Evolutionary conservation across 2,329 filamentous ascomycete species (phyloP).

Genomic region (Fusarium fujikuroi): DNA sequence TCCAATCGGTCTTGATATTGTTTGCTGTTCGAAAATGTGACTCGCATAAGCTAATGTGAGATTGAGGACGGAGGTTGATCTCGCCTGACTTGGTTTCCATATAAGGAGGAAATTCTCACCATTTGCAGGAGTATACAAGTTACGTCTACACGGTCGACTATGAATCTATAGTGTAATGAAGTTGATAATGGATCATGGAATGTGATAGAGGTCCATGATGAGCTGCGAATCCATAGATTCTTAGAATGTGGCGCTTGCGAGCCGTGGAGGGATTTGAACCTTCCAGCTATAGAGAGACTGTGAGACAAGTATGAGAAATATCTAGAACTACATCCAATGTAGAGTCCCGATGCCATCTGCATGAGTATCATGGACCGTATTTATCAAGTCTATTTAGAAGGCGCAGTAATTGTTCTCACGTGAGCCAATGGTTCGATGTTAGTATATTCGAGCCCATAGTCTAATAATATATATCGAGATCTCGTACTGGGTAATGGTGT

Average conservation of each 20-base stretch:
- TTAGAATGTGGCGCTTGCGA: neutral
- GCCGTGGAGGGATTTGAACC: neutral
- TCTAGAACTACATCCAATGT: neutral
- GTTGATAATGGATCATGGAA: neutral
- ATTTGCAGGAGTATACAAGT: neutral
- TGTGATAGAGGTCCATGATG: neutral
- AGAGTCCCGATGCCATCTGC: neutral
- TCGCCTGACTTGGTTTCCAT: neutral
- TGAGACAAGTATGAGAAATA: neutral
- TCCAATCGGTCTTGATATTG: slow-evolving; percentile 7
- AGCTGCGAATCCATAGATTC: neutral
- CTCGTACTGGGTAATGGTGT: too few relatives aligned
- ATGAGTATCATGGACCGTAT: neutral
- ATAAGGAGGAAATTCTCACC: neutral
- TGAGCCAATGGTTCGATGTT: neutral
- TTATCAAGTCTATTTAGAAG: neutral
- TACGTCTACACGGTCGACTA: neutral
- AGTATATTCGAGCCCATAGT: neutral
- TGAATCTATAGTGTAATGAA: neutral
- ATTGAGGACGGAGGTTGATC: neutral
- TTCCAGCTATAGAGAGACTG: neutral
- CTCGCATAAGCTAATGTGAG: neutral
- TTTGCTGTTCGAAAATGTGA: neutral
- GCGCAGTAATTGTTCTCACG: neutral
- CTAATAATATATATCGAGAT: neutral